Percentiles rank a stretch among this genome's conserved stretches.
Conservation (phyloP, 768 basidiomycete genomes). For the Pisolithus sp. region DNA sequence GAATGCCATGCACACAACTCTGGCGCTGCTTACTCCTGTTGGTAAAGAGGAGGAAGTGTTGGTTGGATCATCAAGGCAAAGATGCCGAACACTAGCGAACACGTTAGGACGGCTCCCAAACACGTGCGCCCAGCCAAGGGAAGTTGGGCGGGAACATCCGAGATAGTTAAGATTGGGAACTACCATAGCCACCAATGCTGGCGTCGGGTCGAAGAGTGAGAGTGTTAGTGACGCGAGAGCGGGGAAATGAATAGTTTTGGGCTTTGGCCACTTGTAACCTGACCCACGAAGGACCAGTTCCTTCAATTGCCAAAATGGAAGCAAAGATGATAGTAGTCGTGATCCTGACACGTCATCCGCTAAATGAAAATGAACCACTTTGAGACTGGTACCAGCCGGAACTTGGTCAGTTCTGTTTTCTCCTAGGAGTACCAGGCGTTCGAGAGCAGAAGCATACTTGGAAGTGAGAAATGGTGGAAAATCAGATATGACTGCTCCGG, state of each 20-base stretch:
- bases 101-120: too few relatives aligned
- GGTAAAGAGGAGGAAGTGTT: too few relatives aligned
- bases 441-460: background rate
- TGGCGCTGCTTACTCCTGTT: too few relatives aligned
- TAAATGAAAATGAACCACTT: background rate
- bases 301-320: background rate
- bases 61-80: too few relatives aligned
- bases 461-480: background rate
- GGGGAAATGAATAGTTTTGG: background rate
- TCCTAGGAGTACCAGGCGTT: background rate
- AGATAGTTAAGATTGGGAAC: background rate
- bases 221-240: background rate
- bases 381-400: background rate
- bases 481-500: background rate
- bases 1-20: too few relatives aligned
- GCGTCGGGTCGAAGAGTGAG: background rate
- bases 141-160: too few relatives aligned
- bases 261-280: background rate
- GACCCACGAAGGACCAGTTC: background rate
- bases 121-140: too few relatives aligned
- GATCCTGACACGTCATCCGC: too few relatives aligned
- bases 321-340: background rate
- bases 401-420: background rate
- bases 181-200: background rate
- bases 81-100: too few relatives aligned